Base-by-base conservation (phyloP, 2,329 filamentous ascomycete species). In the Botrytis byssoidea region DNA sequence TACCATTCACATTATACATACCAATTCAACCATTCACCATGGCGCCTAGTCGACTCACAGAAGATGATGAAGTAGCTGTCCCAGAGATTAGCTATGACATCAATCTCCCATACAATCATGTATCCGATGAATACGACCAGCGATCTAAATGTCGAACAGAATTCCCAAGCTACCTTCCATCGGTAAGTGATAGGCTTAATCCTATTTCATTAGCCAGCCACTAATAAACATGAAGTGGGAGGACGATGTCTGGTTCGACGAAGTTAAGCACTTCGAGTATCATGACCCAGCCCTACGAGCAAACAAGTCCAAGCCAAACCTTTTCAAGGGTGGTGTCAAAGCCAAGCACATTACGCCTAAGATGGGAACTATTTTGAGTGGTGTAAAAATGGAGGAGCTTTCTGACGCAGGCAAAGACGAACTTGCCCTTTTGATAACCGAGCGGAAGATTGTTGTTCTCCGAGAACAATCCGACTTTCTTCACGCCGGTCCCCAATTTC, bases 271-370 rank as follows among this genome's bases (percentile, higher is more conserved):
- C 55, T 85, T 85, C 77, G 80, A 84, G 44, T 86, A 84, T 75
- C 74, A 82, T 51, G 85, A 86, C 77, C 85, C 85, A 72, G 85
- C 84, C 7, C 80, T 85, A 59, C 83, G 84, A 74, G 92, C 92
- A 59, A 86, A 92, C 81, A 88, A 88, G 77, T 85, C 85, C 10
- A 91, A 91, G 83, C 90, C 86, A 74, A 85, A 86, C 18, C 84
- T 92, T 1, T 79, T 92, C 16, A 84, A 85, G 0, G 87, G 89
- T 1, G 90, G 89, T 0, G 89, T 86, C 35, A 87, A 90, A 76
- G 87, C 91, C 25, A 89, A 86, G 1, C 84, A 90, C 75, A 82
- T 92, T 59, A 83, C 82, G 18, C 82, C 82, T n/a, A 78, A 78
- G 48, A 83, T 85, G 75, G 83, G 83, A 29, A 83, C 83, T 5